phyloP scores from a whole-genome alignment of 2,329 filamentous ascomycete species.

The Rhinocladiella similis region DNA sequence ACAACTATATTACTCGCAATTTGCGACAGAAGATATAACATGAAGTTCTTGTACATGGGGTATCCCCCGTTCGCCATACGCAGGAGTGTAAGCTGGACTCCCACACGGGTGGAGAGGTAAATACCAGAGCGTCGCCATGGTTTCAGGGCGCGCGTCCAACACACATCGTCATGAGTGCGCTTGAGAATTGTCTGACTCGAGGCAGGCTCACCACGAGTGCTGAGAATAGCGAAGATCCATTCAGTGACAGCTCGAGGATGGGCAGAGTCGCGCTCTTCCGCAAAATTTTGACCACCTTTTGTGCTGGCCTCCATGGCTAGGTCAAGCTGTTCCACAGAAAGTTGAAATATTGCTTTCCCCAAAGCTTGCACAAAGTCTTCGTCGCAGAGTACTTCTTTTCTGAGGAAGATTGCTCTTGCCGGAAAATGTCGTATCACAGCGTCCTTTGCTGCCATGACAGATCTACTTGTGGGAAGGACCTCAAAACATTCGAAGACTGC shows the following conservation, averaged over 20 bases:
- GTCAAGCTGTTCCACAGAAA: constrained; percentile 38
- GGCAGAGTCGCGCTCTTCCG: constrained; percentile 51
- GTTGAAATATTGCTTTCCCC: constrained; percentile 35
- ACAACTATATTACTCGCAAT: constrained; percentile 35
- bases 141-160: constrained; percentile 38
- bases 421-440: constrained; percentile 49
- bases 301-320: constrained; percentile 36
- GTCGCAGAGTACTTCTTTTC: constrained; percentile 26
- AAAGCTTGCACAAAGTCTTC: constrained; percentile 32
- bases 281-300: constrained; percentile 41
- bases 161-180: constrained; percentile 55
- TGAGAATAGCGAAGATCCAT: constrained; percentile 48
- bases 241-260: constrained; percentile 56
- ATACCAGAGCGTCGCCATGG: constrained; percentile 56
- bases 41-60: constrained; percentile 53
- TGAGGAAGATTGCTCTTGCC: constrained; percentile 38
- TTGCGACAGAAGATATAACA: constrained; percentile 47
- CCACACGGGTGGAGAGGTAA: constrained; percentile 58
- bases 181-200: constrained; percentile 45
- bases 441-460: constrained; percentile 39
- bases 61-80: constrained; percentile 20
- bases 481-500: constrained; percentile 49
- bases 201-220: constrained; percentile 37
- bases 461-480: constrained; percentile 42
- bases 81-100: constrained; percentile 43